Base-by-base conservation (phyloP, 208 protist species). In the Porcisia hertigi region DNA sequence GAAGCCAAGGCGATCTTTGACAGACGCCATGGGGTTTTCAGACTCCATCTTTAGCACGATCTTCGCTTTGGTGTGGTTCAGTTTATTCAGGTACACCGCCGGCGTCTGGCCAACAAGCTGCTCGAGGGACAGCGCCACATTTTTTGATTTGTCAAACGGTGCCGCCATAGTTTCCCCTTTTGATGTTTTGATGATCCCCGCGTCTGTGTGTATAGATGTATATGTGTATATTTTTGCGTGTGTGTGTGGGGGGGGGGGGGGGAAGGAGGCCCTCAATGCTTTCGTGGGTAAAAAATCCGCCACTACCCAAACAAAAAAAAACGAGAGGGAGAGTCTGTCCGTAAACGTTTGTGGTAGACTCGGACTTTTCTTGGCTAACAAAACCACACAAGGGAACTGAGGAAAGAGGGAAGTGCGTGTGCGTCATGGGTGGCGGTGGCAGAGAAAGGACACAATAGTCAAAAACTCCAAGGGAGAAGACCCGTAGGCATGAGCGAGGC, bases 61-160 rank as follows among this genome's bases (percentile, higher is more conserved):
- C 62, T 87, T 92, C 20, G 91, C 94, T 63, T 86, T 76, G 30
- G 88, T 92, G 65, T 91, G 69, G 80, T 94, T 94, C 78, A 95
- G 77, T 73, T 87, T 88, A n/a, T 92, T 88, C 12, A 98, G 81
- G 71, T 94, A 90, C 54, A 98, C 80, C 34, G 95, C 80, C n/a
- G 97, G 96, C 20, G 96, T 98, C 60, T 90, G 77, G 45, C 97
- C 95, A 49, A 98, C 92, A 52, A 96, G 90, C 71, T 89, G 76
- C 43, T 94, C 82, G 75, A 98, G 82, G 14, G 84, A 91, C 58
- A 77, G 66, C 23, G 89, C 91, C 62, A 95, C 81, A 71, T 92
- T 73, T 49, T 89, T 92, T 43, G 75, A 75, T 39, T 71, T 79
- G 81, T 96, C 82, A 57, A 94, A 93, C 14, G 57, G 47, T 23